Evolutionary conservation across 2,329 filamentous ascomycete genomes (phyloP).

Genomic region (Orbilia javanica): DNA sequence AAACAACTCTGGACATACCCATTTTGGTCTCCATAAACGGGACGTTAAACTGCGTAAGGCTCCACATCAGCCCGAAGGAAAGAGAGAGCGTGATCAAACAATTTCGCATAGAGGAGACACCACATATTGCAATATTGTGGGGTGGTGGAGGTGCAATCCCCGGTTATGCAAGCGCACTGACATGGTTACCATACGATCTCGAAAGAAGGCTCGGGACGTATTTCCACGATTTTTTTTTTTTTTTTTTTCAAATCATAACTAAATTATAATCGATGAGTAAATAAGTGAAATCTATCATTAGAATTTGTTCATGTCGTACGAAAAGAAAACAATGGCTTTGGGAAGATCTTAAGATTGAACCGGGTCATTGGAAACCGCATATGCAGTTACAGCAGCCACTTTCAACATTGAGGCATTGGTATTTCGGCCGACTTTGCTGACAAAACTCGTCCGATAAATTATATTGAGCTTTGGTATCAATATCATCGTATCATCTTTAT

Average conservation of each 20-base stretch:
- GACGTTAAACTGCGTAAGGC: neutral
- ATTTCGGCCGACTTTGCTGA: neutral
- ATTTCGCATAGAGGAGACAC: slow-evolving; percentile 13
- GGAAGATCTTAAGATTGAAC: neutral
- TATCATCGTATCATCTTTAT: slow-evolving; percentile 7
- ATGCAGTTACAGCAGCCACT: slow-evolving; percentile 16
- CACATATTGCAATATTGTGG: neutral
- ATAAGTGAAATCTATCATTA: slow-evolving; percentile 24
- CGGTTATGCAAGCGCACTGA: slow-evolving; percentile 57
- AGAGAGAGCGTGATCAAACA: slow-evolving; percentile 17
- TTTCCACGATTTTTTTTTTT: slow-evolving; percentile 12
- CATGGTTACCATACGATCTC: slow-evolving; percentile 14
- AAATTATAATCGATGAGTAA: too few relatives aligned
- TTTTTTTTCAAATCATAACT: too few relatives aligned
- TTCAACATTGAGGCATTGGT: neutral
- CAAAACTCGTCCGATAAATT: slow-evolving; percentile 20
- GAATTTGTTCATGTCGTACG: slow-evolving; percentile 13
- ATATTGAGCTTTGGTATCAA: slow-evolving; percentile 10
- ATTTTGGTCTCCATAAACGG: slow-evolving; percentile 19
- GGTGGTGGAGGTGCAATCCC: slow-evolving; percentile 30
- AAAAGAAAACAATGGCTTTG: too few relatives aligned
- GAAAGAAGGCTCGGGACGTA: slow-evolving; percentile 29
- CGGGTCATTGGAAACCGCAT: slow-evolving; percentile 8
- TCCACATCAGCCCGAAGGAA: slow-evolving; percentile 1
- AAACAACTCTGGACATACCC: neutral